These are phyloP conservation scores for Capsicum pubescens DNA, from an alignment of 257 asterid genomes.

Conservation along the genomic window DNA sequence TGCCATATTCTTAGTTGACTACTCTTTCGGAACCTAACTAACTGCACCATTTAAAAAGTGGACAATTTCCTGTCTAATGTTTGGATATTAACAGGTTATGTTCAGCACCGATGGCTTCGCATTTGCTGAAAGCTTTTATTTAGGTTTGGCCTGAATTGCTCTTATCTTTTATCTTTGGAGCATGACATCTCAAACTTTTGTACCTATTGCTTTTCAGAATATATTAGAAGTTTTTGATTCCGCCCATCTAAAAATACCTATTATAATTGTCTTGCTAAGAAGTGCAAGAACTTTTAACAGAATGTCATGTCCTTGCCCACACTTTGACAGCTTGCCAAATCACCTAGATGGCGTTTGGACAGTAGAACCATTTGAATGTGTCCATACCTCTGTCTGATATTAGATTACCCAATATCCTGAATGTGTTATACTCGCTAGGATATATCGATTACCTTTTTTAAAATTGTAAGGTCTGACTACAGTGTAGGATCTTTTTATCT, in stretches of 20 bases:
- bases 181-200: neutral
- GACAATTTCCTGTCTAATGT: slow-evolving; percentile 3
- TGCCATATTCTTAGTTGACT: neutral
- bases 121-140: slow-evolving; percentile 85
- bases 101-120: slow-evolving; percentile 87
- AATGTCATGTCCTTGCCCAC: neutral
- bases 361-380: neutral
- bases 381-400: too few relatives aligned
- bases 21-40: neutral
- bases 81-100: slow-evolving; percentile 74
- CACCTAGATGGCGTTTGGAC: neutral
- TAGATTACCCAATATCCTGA: too few relatives aligned
- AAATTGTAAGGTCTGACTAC: neutral
- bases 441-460: too few relatives aligned
- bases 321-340: neutral
- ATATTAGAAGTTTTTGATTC: neutral
- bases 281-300: neutral
- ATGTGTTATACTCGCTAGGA: neutral
- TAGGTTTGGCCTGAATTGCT: slow-evolving; percentile 53
- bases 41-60: neutral
- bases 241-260: neutral
- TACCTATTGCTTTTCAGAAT: neutral
- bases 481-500: neutral
- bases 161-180: slow-evolving; percentile 16
- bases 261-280: neutral